Evolutionary conservation across 1,284 basidiomycete genomes (phyloP), one percentile per base, ranked within the genome.

Genomic region (Ganoderma boninense): DNA sequence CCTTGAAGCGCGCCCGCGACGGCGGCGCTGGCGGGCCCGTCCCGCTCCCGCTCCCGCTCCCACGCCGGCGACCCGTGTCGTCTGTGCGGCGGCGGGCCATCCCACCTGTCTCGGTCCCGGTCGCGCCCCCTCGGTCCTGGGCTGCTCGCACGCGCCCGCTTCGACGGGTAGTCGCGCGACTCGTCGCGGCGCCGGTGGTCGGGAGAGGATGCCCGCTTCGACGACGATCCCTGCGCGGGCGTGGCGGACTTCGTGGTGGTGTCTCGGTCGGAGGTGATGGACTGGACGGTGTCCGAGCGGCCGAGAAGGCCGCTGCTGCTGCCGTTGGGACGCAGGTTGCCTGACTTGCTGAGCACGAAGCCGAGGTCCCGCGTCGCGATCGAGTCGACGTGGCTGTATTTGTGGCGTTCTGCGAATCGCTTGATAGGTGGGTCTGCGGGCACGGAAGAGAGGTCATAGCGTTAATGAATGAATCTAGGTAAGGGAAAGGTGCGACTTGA

Each of bases 351-450:
- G 35, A 69, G 56, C 7, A 90, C 88, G 74, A 95, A 90, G 23
- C 97, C 97, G 26, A 98, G 88, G 80, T 99, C 97, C 38, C 92
- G 90, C 16, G 90, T 87, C 1, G 96, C 96, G 71, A 98, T 97
- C 35, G 95, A 91, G 77, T 99, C 97, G 23, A 94, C 91, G 49
- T 91, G 92, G 52, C 93, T 86, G 80, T 97, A 97, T n/a, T 91
- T 93, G 80, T 96, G 94, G 44, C 96, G 88, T 77, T 96, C 92
- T 0, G 96, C 95, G 74, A 98, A 97, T 2, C 95, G 92, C 79
- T 97, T 96, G 79, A 97, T 94, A 0, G 95, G 91, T 1, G 94
- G 90, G 78, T 97, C 97, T 96, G 76, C 7, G 35, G 52, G 20
- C 63, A 29, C 46, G 1, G 13, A 13, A 40, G 1, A 10, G 38